Base-by-base conservation (phyloP, 768 basidiomycete genomes). In the Trichaptum fuscoviolaceum region DNA sequence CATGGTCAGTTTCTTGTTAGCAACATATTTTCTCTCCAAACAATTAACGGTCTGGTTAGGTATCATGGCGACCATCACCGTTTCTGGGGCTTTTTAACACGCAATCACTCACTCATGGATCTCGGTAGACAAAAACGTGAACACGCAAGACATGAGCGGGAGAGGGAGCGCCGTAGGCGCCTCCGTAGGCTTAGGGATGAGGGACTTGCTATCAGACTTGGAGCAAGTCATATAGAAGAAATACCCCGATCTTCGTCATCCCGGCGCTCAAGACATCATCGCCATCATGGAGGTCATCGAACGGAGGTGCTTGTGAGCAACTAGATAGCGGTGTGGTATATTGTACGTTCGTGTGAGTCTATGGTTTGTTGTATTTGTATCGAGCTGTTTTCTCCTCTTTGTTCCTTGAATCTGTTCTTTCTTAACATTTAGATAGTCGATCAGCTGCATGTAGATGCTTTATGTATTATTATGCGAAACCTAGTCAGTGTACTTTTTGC, bases 41-140 rank as follows among this genome's bases (percentile, higher is more conserved):
- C 23, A 17, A 18, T 20, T 61, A 25, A 24, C 23, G 27, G n/a
- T 15, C 15, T 61, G 12, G 64, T 71, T 24, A 70, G 69, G 20
- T 69, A 71, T 58, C 70, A 72, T 42, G 72, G 73, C 9, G 60
- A 68, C 25, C 69, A 71, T 18, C 69, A 70, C 15, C 58, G 62
- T n/a, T 59, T 74, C n/a, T 63, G 60, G 9, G 72, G 72, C 6
- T n/a, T 63, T 20, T 59, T 73, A 20, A 65, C 67, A 10, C 67
- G 67, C 7, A 66, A 66, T 24, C 65, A 65, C 18, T 30, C 64
- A 7, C 30, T 67, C n/a, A 64, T 65, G 58, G 68, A 66, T 59
- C 69, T 65, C 58, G 72, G 70, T 7, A 7, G 59, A 5, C 65
- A 64, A 3, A 62, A 68, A 63, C 62, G 57, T 36, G 62, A 66